Base-by-base conservation (phyloP, 1,139 yeast species). In the Blastobotrys illinoisensis region DNA sequence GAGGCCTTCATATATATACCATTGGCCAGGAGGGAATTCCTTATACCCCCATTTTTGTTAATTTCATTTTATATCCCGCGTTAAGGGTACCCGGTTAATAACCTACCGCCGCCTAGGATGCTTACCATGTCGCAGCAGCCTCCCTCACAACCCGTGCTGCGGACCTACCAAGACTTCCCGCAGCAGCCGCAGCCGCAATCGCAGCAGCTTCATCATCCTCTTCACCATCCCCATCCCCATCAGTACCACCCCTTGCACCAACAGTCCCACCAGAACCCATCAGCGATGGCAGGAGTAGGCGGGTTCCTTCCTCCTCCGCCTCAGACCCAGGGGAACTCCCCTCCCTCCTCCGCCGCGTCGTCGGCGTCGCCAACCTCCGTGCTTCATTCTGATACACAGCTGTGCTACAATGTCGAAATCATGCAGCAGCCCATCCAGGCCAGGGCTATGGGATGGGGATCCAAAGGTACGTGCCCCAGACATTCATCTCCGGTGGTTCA, bases 361-460 rank as follows among this genome's bases (percentile, higher is more conserved):
- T 16, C 47, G 32, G 23, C 40, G 20, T 46, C 48, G 9, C 19
- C 48, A n/a, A 46, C 21, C 5, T 11, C 24, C n/a, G 24, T 18
- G 19, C 48, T 20, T 18, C 48, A 21, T 13, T n/a, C 44, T 24
- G 40, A 24, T 16, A 36, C 49, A 13, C 49, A 26, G 26, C 50
- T 46, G 16, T 43, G 54, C 24, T 60, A 60, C 46, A 49, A 53
- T 20, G 48, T 59, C 19, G 63, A 64, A 16, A 55, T 67, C 19
- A 64, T 63, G 40, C 71, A 67, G 54, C 69, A 67, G 48, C 71
- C 71, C 3, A 54, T 61, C 23, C 69, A 65, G 50, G 71, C 71
- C 16, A 55, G 71, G 28, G 71, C 71, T 5, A 67, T 67, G 55
- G 71, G 71, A 36, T 67, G 71, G 70, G 69, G 71, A 16, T 57